These are phyloP conservation scores for Berberis vulgaris DNA, from an alignment of 164 flowering plant species.

Conservation along the genomic window DNA sequence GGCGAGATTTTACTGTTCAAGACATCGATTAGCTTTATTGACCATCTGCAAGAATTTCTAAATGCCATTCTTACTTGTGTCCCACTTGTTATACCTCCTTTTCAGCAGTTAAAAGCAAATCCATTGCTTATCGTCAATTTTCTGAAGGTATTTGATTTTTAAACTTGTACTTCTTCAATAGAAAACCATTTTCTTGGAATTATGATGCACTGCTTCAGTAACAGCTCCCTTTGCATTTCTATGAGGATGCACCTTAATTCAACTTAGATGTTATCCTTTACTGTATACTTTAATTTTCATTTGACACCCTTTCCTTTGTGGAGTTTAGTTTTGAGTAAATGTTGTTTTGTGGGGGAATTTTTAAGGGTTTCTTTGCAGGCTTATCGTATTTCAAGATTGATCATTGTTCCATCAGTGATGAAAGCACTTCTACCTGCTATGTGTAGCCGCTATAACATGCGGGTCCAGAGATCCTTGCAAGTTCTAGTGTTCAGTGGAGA, in stretches of 20 bases:
- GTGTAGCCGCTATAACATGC: constrained; percentile 15
- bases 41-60: constrained; percentile 87
- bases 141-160: constrained; percentile 43
- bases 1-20: constrained; percentile 69
- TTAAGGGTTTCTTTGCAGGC: constrained; percentile 32
- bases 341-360: background rate
- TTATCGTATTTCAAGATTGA: constrained; percentile 57
- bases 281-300: background rate
- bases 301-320: background rate
- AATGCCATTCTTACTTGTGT: constrained; percentile 50
- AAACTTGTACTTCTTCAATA: background rate
- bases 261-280: no score
- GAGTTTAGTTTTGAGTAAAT: background rate
- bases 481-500: constrained; percentile 86
- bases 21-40: constrained; percentile 82
- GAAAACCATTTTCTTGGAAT: no score
- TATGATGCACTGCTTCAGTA: no score
- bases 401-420: constrained; percentile 78
- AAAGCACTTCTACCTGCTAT: constrained; percentile 59
- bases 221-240: no score
- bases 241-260: no score
- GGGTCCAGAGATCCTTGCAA: constrained; percentile 33
- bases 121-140: constrained; percentile 38
- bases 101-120: constrained; percentile 45
- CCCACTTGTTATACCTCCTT: constrained; percentile 68